Evolutionary conservation across 305 asterid genomes (phyloP).

Genomic region (Fraxinus angustifolia): DNA sequence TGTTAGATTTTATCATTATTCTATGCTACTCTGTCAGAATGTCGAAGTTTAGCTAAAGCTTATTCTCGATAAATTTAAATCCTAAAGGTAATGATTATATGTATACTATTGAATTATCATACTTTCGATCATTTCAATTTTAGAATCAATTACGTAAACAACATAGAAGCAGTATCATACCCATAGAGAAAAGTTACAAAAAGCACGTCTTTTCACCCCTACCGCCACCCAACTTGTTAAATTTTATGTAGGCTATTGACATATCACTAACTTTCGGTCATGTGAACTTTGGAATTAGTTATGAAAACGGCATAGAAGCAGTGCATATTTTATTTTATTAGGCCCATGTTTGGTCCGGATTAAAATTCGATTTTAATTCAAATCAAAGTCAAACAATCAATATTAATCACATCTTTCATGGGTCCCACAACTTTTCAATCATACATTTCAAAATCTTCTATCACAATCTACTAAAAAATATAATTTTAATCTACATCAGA

Average conservation of each 20-base stretch:
- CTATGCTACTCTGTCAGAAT: background rate
- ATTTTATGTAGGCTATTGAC: background rate
- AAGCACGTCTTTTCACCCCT: constrained; percentile 29
- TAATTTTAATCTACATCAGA: no score
- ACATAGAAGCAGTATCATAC: background rate
- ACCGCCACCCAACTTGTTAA: constrained; percentile 21
- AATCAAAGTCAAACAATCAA: no score
- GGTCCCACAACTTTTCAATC: no score
- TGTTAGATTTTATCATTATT: constrained; percentile 21
- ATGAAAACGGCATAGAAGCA: background rate
- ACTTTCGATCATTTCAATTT: background rate
- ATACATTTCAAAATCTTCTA: no score
- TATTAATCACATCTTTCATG: no score
- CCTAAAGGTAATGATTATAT: no score
- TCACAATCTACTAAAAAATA: no score
- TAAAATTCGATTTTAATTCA: no score
- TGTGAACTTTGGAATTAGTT: background rate
- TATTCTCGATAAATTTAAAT: background rate
- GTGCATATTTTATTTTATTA: background rate
- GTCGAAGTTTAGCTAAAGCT: background rate
- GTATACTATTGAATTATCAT: background rate
- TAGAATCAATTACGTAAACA: background rate
- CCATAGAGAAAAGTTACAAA: constrained; percentile 21
- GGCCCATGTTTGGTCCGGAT: no score
- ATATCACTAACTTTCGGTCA: background rate